phyloP scores from a whole-genome alignment of 2,329 filamentous ascomycete genomes.

The Aspergillus novofumigatus region DNA sequence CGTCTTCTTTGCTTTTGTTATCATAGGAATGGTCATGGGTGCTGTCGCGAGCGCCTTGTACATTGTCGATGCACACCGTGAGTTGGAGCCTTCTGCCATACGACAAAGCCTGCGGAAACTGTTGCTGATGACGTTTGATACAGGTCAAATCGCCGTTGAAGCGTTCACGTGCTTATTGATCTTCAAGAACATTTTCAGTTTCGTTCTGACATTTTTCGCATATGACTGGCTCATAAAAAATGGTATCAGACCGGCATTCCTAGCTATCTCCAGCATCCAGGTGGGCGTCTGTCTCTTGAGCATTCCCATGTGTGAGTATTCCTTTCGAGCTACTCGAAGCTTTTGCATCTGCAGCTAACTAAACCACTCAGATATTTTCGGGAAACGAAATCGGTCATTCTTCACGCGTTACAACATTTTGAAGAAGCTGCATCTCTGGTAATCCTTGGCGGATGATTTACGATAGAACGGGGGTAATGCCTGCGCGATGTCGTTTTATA shows the following conservation, averaged over 20 bases:
- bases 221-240: constrained; percentile 71
- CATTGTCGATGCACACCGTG: constrained; percentile 87
- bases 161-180: constrained; percentile 85
- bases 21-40: constrained; percentile 87
- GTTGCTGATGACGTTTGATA: constrained; percentile 7
- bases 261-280: constrained; percentile 71
- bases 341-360: constrained; percentile 1
- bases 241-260: constrained; percentile 60
- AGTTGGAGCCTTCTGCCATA: constrained; percentile 31
- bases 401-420: constrained; percentile 73
- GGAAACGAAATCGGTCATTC: constrained; percentile 71
- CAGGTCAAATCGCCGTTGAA: constrained; percentile 76
- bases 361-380: constrained; percentile 61
- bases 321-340: background rate
- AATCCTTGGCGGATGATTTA: background rate
- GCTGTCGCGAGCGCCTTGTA: constrained; percentile 83
- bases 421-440: constrained; percentile 37
- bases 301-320: constrained; percentile 72
- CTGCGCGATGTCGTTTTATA: background rate
- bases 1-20: constrained; percentile 77
- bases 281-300: constrained; percentile 70
- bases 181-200: constrained; percentile 94
- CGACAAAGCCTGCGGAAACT: background rate
- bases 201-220: constrained; percentile 75
- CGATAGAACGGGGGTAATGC: background rate